Evolutionary conservation across 169 alveolate species (phyloP), one percentile per base, ranked within the genome.

Genomic region (Sarcocystis neurona): DNA sequence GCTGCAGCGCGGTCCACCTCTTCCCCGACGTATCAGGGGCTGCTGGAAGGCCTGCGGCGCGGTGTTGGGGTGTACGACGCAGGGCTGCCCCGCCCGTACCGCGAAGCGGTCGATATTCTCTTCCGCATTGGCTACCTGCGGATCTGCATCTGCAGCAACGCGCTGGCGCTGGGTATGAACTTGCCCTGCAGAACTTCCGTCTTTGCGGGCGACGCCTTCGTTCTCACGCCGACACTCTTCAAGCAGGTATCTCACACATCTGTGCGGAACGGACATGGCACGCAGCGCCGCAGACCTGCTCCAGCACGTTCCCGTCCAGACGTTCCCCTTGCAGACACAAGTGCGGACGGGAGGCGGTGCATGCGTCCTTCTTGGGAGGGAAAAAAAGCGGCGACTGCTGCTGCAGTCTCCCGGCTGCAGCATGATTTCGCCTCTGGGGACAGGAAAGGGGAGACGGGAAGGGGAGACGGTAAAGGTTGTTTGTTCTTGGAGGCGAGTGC

Each of bases 51-150:
- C 0, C 88, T 97, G 85, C 87, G 93, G 82, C 89, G 98, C 32
- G 99, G 99, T 23, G 95, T 97, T 68, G 99, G 99, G 23, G 94
- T 96, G 85, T 98, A 96, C 89, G 97, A 96, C 93, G 98, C 96
- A 87, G 98, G 97, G 32, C 72, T 95, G 70, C 68, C 78, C 48
- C 70, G 44, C 63, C 41, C 50, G 53, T 84, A 75, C 74, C 44
- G 77, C n/a, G 84, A 47, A 18, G 78, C 77, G 0, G 97, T 97
- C 39, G 98, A 97, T 80, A 93, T 97, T 27, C 93, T 96, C 53
- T 95, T 30, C 87, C 27, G 74, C 5, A 88, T 92, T 91, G 97
- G 98, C 20, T 97, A 87, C 91, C 50, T 96, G 72, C 91, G 93
- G 79, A 96, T 97, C 60, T 95, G 96, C 41, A 93, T 97, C 63